Conservation (phyloP, 495 filamentous ascomycete species). For the Penicillium antarcticum region DNA sequence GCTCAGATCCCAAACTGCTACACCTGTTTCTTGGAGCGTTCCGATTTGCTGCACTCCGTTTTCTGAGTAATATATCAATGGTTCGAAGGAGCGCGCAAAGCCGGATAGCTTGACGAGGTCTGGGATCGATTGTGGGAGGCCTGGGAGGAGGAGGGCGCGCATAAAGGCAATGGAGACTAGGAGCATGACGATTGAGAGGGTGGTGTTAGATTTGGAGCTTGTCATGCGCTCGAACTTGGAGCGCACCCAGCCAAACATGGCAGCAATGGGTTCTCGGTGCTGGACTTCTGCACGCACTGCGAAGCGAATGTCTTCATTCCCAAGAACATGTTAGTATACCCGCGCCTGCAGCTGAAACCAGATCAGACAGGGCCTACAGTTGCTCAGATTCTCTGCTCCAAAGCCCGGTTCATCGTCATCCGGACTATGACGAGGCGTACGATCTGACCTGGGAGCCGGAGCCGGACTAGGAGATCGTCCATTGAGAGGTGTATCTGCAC, state of each 20-base stretch:
- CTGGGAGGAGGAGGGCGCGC: slow-evolving; percentile 65
- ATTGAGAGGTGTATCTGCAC: slow-evolving; percentile 50
- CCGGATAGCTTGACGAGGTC: slow-evolving; percentile 88
- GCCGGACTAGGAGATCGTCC: slow-evolving; percentile 50
- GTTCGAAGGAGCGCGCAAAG: slow-evolving; percentile 84
- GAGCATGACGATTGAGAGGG: slow-evolving; percentile 54
- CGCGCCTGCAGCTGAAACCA: slow-evolving; percentile 22
- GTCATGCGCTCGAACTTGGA: slow-evolving; percentile 47
- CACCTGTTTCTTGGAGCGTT: slow-evolving; percentile 81
- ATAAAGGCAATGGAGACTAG: slow-evolving; percentile 58
- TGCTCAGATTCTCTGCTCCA: slow-evolving; percentile 46
- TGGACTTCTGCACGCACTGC: slow-evolving; percentile 81
- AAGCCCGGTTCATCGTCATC: slow-evolving; percentile 32
- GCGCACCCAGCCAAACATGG: slow-evolving; percentile 61
- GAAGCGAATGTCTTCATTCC: slow-evolving; percentile 73
- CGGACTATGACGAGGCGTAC: slow-evolving; percentile 19
- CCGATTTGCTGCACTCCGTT: slow-evolving; percentile 80
- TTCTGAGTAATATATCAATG: slow-evolving; percentile 87
- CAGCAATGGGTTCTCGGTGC: slow-evolving; percentile 81
- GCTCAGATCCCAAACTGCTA: slow-evolving; percentile 88
- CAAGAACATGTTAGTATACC: slow-evolving; percentile 35
- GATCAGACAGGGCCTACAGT: slow-evolving; percentile 47
- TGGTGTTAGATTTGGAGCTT: slow-evolving; percentile 62
- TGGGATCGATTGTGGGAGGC: slow-evolving; percentile 64
- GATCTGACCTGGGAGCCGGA: slow-evolving; percentile 20